Conservation (phyloP, 116 monocot species). For the Papilionanthe hybrid region DNA sequence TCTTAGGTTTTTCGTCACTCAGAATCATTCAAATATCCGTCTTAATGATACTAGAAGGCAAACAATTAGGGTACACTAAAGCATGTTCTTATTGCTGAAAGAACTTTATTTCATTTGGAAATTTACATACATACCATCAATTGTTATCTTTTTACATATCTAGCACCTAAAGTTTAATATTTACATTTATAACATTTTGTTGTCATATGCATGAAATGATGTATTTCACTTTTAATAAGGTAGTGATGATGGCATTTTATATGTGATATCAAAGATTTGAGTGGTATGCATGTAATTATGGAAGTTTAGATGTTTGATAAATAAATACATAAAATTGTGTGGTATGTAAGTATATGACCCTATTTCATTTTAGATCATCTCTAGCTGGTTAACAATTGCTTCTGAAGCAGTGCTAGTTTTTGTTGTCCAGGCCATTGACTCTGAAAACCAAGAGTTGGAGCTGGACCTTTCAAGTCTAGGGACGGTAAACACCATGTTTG, state of each 20-base stretch:
- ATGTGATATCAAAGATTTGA: too few species aligned
- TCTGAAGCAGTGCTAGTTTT: background rate
- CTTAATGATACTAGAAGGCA: background rate
- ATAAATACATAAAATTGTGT: too few species aligned
- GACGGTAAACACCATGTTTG: conserved; percentile 90
- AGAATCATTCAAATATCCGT: background rate
- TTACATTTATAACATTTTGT: too few species aligned
- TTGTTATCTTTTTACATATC: too few species aligned
- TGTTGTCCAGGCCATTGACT: conserved; percentile 63
- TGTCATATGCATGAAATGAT: too few species aligned
- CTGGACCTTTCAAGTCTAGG: conserved; percentile 88
- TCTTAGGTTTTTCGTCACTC: conserved; percentile 1
- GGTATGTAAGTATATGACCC: too few species aligned
- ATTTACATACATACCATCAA: too few species aligned
- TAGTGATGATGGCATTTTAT: too few species aligned
- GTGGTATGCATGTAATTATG: too few species aligned
- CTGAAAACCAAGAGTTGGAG: conserved; percentile 80
- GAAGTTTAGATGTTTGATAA: too few species aligned
- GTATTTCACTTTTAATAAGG: too few species aligned
- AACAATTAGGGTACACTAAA: background rate
- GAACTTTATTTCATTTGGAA: background rate
- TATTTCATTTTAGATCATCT: background rate
- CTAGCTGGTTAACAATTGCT: background rate
- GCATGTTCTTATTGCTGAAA: background rate
- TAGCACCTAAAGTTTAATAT: too few species aligned